Evolutionary conservation across 352 stramenopile genomes (phyloP).

Genomic region (Phytophthora sp.): DNA sequence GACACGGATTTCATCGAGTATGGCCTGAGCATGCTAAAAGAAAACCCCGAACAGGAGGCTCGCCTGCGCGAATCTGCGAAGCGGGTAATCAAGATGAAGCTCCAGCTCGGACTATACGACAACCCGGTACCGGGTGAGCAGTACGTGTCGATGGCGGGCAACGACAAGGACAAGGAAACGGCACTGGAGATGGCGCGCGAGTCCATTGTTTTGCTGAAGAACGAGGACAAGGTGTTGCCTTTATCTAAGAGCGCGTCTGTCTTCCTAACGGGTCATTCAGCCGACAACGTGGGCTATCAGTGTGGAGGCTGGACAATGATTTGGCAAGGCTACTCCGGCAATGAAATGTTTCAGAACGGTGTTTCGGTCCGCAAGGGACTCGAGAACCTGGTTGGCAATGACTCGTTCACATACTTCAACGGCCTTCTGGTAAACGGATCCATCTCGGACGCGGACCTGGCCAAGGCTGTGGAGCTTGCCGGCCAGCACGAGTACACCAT

Average conservation of each 20-base stretch:
- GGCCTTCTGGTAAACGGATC: constrained; percentile 48
- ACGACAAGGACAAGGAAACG: constrained; percentile 41
- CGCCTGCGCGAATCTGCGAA: constrained; percentile 61
- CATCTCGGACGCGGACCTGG: constrained; percentile 43
- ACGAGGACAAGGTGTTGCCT: constrained; percentile 56
- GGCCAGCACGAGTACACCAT: constrained; percentile 60
- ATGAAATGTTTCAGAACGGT: constrained; percentile 55
- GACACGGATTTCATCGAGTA: constrained; percentile 54
- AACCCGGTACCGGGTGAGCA: constrained; percentile 55
- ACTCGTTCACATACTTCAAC: constrained; percentile 56
- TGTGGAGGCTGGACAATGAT: constrained; percentile 79
- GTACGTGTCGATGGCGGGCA: constrained; percentile 45
- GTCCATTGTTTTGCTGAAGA: constrained; percentile 83
- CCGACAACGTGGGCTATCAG: constrained; percentile 65
- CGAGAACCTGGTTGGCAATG: constrained; percentile 25
- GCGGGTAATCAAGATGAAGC: constrained; percentile 75
- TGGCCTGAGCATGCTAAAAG: constrained; percentile 42
- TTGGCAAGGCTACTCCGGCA: constrained; percentile 78
- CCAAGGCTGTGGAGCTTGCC: constrained; percentile 50
- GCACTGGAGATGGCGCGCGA: constrained; percentile 72
- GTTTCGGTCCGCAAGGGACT: constrained; percentile 44
- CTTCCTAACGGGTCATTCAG: constrained; percentile 68
- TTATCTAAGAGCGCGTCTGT: constrained; percentile 37
- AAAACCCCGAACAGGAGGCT: constrained; percentile 34
- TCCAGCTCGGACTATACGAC: constrained; percentile 73